These are phyloP conservation scores for Yamadazyma epiphylla DNA, from an alignment of 1,139 yeast genomes.

Conservation along the genomic window DNA sequence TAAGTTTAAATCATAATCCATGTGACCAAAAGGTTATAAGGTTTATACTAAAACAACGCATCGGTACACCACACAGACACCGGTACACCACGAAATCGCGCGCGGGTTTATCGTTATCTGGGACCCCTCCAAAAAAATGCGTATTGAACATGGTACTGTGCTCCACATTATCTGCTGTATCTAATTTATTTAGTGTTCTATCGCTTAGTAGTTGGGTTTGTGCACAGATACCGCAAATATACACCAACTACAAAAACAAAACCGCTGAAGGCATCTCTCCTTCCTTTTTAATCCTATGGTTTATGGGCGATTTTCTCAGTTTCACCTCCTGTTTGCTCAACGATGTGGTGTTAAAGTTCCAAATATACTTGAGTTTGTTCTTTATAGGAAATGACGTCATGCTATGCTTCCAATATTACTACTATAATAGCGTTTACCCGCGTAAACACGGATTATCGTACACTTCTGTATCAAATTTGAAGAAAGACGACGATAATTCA, in stretches of 20 bases:
- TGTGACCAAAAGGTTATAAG: too few species aligned
- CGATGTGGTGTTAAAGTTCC: constrained; percentile 68
- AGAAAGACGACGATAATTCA: too few species aligned
- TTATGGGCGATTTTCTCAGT: constrained; percentile 79
- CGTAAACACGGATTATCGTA: constrained; percentile 4
- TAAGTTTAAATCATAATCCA: too few species aligned
- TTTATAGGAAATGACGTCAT: constrained; percentile 71
- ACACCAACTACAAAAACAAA: constrained; percentile 67
- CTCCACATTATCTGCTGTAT: constrained; percentile 14
- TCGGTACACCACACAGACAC: too few species aligned
- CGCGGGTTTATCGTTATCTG: too few species aligned
- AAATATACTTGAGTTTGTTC: constrained; percentile 68
- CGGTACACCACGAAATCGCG: too few species aligned
- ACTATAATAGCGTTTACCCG: constrained; percentile 52
- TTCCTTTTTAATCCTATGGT: constrained; percentile 74
- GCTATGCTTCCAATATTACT: constrained; percentile 72
- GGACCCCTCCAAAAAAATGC: too few species aligned
- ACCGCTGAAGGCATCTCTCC: constrained; percentile 87
- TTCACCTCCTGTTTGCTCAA: constrained; percentile 78
- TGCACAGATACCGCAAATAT: constrained; percentile 85
- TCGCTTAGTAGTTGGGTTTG: constrained; percentile 63
- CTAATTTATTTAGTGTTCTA: constrained; percentile 29
- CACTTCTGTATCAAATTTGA: too few species aligned
- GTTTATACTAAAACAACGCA: too few species aligned
- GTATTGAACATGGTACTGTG: constrained; percentile 18